Base-by-base conservation (phyloP, 177 flowering plant genomes). In the Vitis hybrid region DNA sequence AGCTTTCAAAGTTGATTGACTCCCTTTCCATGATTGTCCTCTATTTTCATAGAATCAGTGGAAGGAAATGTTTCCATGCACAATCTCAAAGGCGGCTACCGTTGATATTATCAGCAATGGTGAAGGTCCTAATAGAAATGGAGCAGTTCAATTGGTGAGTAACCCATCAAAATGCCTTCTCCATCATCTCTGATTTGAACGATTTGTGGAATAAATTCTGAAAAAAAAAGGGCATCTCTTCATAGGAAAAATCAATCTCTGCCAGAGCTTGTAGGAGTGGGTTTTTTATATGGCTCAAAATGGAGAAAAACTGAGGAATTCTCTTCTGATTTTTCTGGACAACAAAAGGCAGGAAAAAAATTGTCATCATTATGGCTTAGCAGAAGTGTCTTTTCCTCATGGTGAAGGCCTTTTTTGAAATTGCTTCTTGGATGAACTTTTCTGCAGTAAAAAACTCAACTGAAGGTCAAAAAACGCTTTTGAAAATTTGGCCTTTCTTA, bases 21-120 rank as follows among this genome's bases (percentile, higher is more conserved):
- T 7, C 9, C 13, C 23, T 59, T 72, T 39, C 56, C 10, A 11
- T 68, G 59, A 3, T 11, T 21, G 11, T 54, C n/a, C 55, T 39
- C 14, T 63, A 26, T 15, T 57, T 13, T 32, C 70, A 72, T 67
- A 96, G 99, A 89, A 88, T 75, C 97, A 88, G 80, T 96, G 98
- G 98, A 92, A 88, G 81, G 97, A 94, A 70, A 88, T 96, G 94
- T 94, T 96, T 70, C 92, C 98, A 14, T 81, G 85, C 80, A 55
- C 94, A 82, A 82, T 96, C 66, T 85, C 99, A 15, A 96, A 96
- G 78, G 99, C 98, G 45, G 92, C 95, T 13, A 91, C 88, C 0
- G 88, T 96, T 17, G 97, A 96, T 74, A 84, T 87, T 30, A 84
- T 96, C 39, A 55, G 80, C 79, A 76, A 63, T 64, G 99, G 99